Evolutionary conservation across 2,329 filamentous ascomycete species (phyloP).

Genomic region (Ophiostoma pallidulum): DNA sequence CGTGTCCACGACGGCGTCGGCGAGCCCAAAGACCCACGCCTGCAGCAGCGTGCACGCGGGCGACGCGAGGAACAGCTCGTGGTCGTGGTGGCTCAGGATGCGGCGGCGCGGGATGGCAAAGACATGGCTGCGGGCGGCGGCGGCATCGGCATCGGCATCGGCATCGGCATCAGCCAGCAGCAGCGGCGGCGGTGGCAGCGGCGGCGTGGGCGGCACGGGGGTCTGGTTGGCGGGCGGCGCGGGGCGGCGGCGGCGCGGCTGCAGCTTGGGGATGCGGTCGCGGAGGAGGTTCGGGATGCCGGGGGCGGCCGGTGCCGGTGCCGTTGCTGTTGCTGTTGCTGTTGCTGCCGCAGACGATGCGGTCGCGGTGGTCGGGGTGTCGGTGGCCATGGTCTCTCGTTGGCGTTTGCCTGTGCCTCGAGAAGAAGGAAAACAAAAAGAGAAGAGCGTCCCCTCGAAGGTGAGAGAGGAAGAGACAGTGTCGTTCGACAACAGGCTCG

Average conservation of each 20-base stretch:
- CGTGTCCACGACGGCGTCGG: conserved; percentile 67
- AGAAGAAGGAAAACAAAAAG: no score
- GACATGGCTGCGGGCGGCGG: conserved; percentile 57
- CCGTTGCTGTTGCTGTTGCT: not conserved
- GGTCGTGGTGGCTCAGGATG: conserved; percentile 73
- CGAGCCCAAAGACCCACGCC: conserved; percentile 77
- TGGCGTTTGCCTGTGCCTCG: not conserved
- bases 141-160: conserved; percentile 67
- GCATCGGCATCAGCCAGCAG: no score
- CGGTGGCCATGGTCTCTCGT: not conserved
- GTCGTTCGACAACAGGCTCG: not conserved
- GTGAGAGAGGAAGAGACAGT: no score
- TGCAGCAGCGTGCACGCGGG: conserved; percentile 66
- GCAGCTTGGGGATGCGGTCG: conserved; percentile 55
- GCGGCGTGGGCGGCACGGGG: conserved; percentile 66
- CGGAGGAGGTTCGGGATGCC: conserved; percentile 38
- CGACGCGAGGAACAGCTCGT: conserved; percentile 70
- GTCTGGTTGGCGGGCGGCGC: conserved; percentile 41
- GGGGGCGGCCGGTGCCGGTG: conserved; percentile 1
- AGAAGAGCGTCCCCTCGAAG: no score
- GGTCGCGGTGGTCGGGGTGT: not conserved
- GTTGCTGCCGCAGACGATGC: not conserved
- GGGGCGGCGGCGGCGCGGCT: conserved; percentile 51
- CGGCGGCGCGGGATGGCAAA: conserved; percentile 64
- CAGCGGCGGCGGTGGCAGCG: conserved; percentile 60